These are phyloP conservation scores for Trichophyton verrucosum DNA, from an alignment of 2,329 filamentous ascomycete genomes.

Conservation along the genomic window DNA sequence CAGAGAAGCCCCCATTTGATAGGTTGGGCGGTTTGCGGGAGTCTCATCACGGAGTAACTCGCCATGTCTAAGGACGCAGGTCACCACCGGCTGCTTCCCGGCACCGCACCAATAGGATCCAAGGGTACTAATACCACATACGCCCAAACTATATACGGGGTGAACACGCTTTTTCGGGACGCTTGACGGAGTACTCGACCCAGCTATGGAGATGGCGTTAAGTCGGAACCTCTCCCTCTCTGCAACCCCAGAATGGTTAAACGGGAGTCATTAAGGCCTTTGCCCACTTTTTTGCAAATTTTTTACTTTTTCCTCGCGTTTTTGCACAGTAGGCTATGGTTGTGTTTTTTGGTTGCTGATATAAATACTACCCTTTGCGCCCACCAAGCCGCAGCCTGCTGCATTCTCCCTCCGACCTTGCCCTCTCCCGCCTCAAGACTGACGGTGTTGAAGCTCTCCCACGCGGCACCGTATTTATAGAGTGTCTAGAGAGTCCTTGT, in stretches of 20 bases:
- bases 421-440: not conserved
- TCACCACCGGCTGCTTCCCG: not conserved
- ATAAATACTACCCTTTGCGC: not conserved
- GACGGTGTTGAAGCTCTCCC: not conserved
- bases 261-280: not conserved
- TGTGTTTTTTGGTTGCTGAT: too few species aligned
- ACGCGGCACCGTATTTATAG: not conserved
- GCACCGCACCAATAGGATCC: not conserved
- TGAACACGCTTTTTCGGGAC: not conserved
- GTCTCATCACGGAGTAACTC: not conserved
- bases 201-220: slow-evolving; percentile 2
- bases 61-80: not conserved
- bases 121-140: not conserved
- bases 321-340: not conserved
- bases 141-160: not conserved
- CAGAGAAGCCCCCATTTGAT: not conserved
- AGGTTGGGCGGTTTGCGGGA: not conserved
- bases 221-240: not conserved
- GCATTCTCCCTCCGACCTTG: not conserved
- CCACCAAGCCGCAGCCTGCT: not conserved
- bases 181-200: not conserved
- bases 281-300: slow-evolving; percentile 1
- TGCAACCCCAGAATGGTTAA: slow-evolving; percentile 1
- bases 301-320: not conserved
- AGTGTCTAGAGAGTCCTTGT: not conserved